These are phyloP conservation scores for Pseudogymnoascus sp. DNA, from an alignment of 2,329 filamentous ascomycete genomes.

Conservation along the genomic window DNA sequence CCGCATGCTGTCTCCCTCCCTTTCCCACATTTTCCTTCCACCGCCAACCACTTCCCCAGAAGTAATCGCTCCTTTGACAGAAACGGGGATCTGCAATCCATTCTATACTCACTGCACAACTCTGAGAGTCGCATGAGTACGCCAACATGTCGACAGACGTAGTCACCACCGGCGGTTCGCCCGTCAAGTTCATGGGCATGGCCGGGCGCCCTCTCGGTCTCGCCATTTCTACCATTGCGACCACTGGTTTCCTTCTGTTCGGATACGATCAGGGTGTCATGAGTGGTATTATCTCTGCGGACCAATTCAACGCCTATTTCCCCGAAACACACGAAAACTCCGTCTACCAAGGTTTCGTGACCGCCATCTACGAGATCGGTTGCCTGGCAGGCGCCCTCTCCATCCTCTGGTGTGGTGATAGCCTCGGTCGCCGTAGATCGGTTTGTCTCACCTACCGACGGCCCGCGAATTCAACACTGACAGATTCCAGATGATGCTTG, in stretches of 20 bases:
- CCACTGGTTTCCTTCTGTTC: conserved; percentile 76
- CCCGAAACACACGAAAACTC: conserved; percentile 47
- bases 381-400: conserved; percentile 46
- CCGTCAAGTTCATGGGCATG: conserved; percentile 52
- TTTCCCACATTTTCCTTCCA: not conserved
- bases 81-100: not conserved
- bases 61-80: not conserved
- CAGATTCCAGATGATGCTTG: conserved; percentile 40
- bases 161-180: not conserved
- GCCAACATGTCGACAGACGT: not conserved
- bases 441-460: conserved; percentile 46
- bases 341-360: conserved; percentile 40
- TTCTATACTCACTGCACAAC: conserved; percentile 1
- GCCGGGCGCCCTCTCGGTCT: conserved; percentile 58
- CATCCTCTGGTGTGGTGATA: conserved; percentile 44
- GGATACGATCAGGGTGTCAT: conserved; percentile 87
- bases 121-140: conserved; percentile 5
- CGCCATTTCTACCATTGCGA: conserved; percentile 62
- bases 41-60: not conserved
- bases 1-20: not conserved
- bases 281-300: conserved; percentile 61
- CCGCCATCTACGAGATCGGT: conserved; percentile 48
- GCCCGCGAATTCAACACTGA: conserved; percentile 28
- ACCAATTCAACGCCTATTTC: conserved; percentile 79
- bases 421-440: conserved; percentile 48